These are phyloP conservation scores for Rhizophagus clarus DNA, from an alignment of 192 early-diverging fungal species.

Conservation along the genomic window DNA sequence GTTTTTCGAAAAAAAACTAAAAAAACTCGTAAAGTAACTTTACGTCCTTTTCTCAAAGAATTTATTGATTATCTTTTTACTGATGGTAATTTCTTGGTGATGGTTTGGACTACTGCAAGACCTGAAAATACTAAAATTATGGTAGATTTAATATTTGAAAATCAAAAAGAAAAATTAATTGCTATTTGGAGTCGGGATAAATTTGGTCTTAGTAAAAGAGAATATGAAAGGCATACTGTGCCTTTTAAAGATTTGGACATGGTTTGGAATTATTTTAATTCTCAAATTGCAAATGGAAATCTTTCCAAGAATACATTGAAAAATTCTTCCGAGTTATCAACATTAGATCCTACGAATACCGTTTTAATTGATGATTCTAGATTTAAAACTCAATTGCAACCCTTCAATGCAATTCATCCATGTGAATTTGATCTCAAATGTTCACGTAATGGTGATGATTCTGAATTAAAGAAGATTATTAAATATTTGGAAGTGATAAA, in stretches of 20 bases:
- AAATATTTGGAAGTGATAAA: slow-evolving; percentile 40
- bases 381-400: slow-evolving; percentile 51
- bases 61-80: slow-evolving; percentile 61
- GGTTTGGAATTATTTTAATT: slow-evolving; percentile 53
- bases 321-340: neutral
- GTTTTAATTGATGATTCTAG: slow-evolving; percentile 56
- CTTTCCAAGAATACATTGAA: neutral
- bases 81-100: slow-evolving; percentile 60
- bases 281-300: neutral
- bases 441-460: slow-evolving; percentile 24
- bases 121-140: slow-evolving; percentile 56
- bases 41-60: slow-evolving; percentile 52
- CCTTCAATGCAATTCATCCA: slow-evolving; percentile 47
- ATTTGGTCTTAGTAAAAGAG: slow-evolving; percentile 43
- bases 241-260: slow-evolving; percentile 65
- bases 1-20: slow-evolving; percentile 41
- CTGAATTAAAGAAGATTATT: slow-evolving; percentile 46
- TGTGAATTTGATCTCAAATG: slow-evolving; percentile 37
- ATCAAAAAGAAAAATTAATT: slow-evolving; percentile 37
- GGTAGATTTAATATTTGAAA: slow-evolving; percentile 46
- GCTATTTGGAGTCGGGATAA: slow-evolving; percentile 63
- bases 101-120: slow-evolving; percentile 74
- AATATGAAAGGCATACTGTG: slow-evolving; percentile 43
- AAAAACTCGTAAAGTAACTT: slow-evolving; percentile 14
- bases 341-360: slow-evolving; percentile 50